These are phyloP conservation scores for Alternaria hordeiaustralica DNA, from an alignment of 2,329 filamentous ascomycete genomes.

Conservation along the genomic window DNA sequence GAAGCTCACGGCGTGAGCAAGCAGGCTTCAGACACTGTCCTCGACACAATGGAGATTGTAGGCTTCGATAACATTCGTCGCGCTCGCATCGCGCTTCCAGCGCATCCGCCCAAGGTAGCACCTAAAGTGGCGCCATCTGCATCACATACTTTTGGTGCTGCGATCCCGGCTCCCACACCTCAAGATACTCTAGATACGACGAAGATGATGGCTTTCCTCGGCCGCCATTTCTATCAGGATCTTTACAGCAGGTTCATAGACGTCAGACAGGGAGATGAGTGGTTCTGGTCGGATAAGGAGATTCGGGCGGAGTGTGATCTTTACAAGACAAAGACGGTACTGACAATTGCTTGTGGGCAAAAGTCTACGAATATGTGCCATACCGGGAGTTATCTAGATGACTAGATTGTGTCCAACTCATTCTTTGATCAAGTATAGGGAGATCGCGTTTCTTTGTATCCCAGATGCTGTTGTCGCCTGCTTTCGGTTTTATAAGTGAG, in stretches of 20 bases:
- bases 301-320: slow-evolving; percentile 32
- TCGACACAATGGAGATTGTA: slow-evolving; percentile 39
- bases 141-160: slow-evolving; percentile 9
- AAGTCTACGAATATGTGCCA: slow-evolving; percentile 18
- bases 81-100: slow-evolving; percentile 33
- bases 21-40: slow-evolving; percentile 32
- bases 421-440: background rate
- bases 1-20: slow-evolving; percentile 31
- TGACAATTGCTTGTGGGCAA: slow-evolving; percentile 33
- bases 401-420: background rate
- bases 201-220: slow-evolving; percentile 36
- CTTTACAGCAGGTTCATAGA: slow-evolving; percentile 30
- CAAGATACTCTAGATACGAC: slow-evolving; percentile 29
- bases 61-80: slow-evolving; percentile 36
- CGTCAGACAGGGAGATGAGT: slow-evolving; percentile 27
- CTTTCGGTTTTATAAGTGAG: background rate
- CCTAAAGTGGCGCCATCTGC: slow-evolving; percentile 9
- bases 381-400: slow-evolving; percentile 26
- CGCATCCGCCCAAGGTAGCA: slow-evolving; percentile 19
- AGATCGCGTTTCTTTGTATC: background rate
- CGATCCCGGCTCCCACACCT: slow-evolving; percentile 18
- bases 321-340: slow-evolving; percentile 34
- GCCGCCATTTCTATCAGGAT: slow-evolving; percentile 35
- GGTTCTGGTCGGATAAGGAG: slow-evolving; percentile 34
- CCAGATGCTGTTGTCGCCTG: background rate